Conservation (phyloP, 208 protist genomes). For the Trichomonas gallinae region DNA sequence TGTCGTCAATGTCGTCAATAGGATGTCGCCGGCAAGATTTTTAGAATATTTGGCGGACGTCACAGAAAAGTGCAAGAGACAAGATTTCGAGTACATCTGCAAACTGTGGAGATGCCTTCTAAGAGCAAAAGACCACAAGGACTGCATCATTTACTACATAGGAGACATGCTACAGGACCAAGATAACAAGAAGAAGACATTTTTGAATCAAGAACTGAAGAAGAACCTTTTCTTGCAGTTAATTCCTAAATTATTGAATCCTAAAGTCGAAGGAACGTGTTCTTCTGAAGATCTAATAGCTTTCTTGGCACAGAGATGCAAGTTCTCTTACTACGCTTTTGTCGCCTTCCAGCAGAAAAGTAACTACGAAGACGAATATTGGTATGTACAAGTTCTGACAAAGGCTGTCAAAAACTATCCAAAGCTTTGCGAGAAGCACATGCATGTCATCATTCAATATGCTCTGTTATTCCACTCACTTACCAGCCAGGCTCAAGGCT, state of each 20-base stretch:
- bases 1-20: too few species aligned
- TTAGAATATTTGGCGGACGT: background rate
- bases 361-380: background rate
- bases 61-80: background rate
- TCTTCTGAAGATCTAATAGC: background rate
- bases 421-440: background rate
- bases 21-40: background rate
- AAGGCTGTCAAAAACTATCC: background rate
- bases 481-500: background rate
- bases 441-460: background rate
- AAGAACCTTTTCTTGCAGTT: background rate
- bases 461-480: background rate
- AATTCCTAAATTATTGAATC: background rate
- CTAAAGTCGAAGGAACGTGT: too few species aligned
- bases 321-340: conserved; percentile 4
- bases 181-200: background rate
- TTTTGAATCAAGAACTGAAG: background rate
- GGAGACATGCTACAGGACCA: background rate
- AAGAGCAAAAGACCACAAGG: background rate
- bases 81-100: background rate
- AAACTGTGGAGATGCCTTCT: background rate
- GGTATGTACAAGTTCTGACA: background rate
- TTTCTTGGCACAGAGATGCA: background rate
- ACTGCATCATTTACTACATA: background rate
- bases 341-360: background rate